Conservation (phyloP, 768 basidiomycete species). For the Mycena olivaceomarginata region DNA sequence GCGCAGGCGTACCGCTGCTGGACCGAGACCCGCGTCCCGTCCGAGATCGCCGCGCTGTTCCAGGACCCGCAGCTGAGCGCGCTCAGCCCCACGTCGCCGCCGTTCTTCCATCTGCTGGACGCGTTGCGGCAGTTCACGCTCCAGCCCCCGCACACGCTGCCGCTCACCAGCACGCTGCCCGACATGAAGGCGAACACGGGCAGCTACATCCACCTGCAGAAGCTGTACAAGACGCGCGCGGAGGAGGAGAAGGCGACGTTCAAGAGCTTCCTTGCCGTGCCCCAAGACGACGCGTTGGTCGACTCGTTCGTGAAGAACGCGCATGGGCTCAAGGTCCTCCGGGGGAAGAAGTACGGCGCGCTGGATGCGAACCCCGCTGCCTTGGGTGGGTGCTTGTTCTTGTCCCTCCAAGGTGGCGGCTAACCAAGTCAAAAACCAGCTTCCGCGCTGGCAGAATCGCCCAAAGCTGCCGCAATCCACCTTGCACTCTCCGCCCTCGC, state of each 20-base stretch:
- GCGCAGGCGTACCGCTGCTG: constrained; percentile 91
- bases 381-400: constrained; percentile 61
- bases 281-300: constrained; percentile 71
- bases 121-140: constrained; percentile 83
- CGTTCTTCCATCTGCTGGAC: constrained; percentile 87
- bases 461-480: constrained; percentile 81
- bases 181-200: constrained; percentile 97
- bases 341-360: constrained; percentile 77
- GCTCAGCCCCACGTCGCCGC: constrained; percentile 67
- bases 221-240: constrained; percentile 87
- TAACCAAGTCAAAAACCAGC: constrained; percentile 54
- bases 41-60: constrained; percentile 80
- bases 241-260: constrained; percentile 79
- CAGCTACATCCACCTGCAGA: constrained; percentile 90
- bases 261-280: constrained; percentile 66
- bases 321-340: constrained; percentile 81
- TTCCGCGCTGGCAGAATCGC: constrained; percentile 59
- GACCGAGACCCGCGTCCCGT: constrained; percentile 77
- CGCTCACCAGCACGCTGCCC: constrained; percentile 90
- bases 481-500: constrained; percentile 82
- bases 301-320: constrained; percentile 89
- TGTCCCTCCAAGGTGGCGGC: constrained; percentile 9
- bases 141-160: constrained; percentile 77
- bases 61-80: constrained; percentile 70
- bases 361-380: constrained; percentile 69